Conservation (phyloP, 352 stramenopile genomes). For the Blastocystis sp. region DNA sequence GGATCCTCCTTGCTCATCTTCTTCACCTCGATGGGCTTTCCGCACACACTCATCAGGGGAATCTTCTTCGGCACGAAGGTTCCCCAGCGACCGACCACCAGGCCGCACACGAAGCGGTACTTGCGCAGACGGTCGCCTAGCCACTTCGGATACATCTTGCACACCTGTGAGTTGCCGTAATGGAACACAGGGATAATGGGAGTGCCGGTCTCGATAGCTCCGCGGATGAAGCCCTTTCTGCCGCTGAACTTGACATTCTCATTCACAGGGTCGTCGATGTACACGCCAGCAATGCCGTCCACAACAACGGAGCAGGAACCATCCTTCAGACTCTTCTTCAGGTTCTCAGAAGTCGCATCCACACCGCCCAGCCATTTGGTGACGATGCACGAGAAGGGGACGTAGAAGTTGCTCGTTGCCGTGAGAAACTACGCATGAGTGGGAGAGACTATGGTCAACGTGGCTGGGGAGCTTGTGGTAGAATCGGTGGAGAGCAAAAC, state of each 20-base stretch:
- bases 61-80: slow-evolving; percentile 3
- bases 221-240: slow-evolving; percentile 53
- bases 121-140: slow-evolving; percentile 8
- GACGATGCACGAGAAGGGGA: slow-evolving; percentile 38
- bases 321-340: slow-evolving; percentile 4
- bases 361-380: slow-evolving; percentile 36
- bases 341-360: slow-evolving; percentile 27
- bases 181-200: slow-evolving; percentile 27
- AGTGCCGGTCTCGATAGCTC: slow-evolving; percentile 38
- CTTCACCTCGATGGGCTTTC: slow-evolving; percentile 16
- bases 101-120: neutral
- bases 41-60: slow-evolving; percentile 21
- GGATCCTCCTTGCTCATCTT: slow-evolving; percentile 37
- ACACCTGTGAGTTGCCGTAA: slow-evolving; percentile 29
- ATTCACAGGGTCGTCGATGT: slow-evolving; percentile 42
- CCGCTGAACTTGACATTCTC: slow-evolving; percentile 58
- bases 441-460: neutral
- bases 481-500: slow-evolving; percentile 47
- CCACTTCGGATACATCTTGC: slow-evolving; percentile 33
- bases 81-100: slow-evolving; percentile 34
- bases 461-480: slow-evolving; percentile 13
- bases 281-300: slow-evolving; percentile 54
- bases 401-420: slow-evolving; percentile 1
- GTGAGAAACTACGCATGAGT: slow-evolving; percentile 24
- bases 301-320: slow-evolving; percentile 52